Conservation (phyloP, 805 yeast genomes). For the Metschnikowia colocasiae region DNA sequence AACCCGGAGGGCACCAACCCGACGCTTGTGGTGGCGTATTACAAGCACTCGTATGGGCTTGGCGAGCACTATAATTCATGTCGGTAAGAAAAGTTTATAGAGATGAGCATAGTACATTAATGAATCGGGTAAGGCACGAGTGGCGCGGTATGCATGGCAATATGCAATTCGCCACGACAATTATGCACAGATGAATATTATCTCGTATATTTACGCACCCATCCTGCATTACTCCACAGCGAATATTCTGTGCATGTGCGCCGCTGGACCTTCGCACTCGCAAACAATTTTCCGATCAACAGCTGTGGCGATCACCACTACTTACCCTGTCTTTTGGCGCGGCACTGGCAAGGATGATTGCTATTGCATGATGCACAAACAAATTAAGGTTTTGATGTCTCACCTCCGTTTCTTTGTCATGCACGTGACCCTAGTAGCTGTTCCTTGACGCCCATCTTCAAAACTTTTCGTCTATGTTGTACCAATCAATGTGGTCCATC, state of each 20-base stretch:
- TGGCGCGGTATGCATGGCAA: neutral
- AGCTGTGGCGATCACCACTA: neutral
- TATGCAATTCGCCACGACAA: neutral
- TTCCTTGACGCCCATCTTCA: neutral
- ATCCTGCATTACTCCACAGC: neutral
- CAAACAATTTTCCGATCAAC: neutral
- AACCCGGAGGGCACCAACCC: constrained; percentile 56
- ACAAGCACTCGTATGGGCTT: constrained; percentile 78
- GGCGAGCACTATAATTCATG: constrained; percentile 94
- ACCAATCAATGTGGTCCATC: neutral
- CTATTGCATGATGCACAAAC: neutral
- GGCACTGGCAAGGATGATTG: neutral
- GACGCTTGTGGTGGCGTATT: constrained; percentile 70
- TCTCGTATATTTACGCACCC: constrained; percentile 3
- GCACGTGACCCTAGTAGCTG: neutral
- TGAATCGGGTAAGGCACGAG: neutral
- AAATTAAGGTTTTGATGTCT: neutral
- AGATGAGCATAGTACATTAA: neutral
- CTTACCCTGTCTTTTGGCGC: neutral
- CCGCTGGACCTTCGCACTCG: neutral
- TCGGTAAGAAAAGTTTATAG: constrained; percentile 14
- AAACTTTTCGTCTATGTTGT: neutral
- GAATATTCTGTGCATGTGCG: constrained; percentile 2
- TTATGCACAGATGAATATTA: neutral
- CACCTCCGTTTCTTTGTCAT: neutral